phyloP scores from a whole-genome alignment of 176 grass and related monocot genomes.

The Echinochloa phyllopogon region DNA sequence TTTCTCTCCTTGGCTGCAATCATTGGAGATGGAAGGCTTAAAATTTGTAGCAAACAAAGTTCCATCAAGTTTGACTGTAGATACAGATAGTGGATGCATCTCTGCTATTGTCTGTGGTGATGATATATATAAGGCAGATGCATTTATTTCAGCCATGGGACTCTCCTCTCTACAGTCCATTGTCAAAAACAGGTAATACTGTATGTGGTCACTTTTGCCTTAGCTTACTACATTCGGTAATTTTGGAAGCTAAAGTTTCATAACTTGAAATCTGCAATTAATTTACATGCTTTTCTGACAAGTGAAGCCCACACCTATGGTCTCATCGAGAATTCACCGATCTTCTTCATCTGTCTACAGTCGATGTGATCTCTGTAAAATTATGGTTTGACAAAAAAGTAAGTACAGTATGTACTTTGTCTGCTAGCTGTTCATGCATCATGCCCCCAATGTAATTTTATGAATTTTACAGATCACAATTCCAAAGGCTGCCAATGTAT shows the following conservation, averaged over 20 bases:
- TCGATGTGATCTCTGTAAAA: slow-evolving; percentile 72
- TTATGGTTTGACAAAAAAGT: slow-evolving; percentile 94
- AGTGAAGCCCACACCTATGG: slow-evolving; percentile 58
- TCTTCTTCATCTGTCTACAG: slow-evolving; percentile 66
- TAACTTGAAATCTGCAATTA: slow-evolving; percentile 18
- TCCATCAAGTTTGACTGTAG: slow-evolving; percentile 57
- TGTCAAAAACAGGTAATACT: slow-evolving; percentile 64
- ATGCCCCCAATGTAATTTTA: neutral
- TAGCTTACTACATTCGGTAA: slow-evolving; percentile 8
- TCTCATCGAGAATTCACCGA: slow-evolving; percentile 67
- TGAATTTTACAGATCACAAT: slow-evolving; percentile 63
- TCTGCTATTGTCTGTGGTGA: slow-evolving; percentile 65
- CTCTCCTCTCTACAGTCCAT: slow-evolving; percentile 70
- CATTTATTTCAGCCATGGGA: slow-evolving; percentile 78
- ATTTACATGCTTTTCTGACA: slow-evolving; percentile 34
- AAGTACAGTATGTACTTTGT: neutral
- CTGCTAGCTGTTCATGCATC: slow-evolving; percentile 19
- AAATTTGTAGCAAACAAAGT: slow-evolving; percentile 62
- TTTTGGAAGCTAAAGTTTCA: neutral
- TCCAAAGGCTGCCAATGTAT: slow-evolving; percentile 78
- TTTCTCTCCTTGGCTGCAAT: slow-evolving; percentile 84
- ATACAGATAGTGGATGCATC: slow-evolving; percentile 61
- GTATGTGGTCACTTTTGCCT: slow-evolving; percentile 7
- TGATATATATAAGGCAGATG: slow-evolving; percentile 73
- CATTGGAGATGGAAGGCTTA: slow-evolving; percentile 68